phyloP scores from a whole-genome alignment of 805 yeast species.

The Yamadazyma tumulicola region DNA sequence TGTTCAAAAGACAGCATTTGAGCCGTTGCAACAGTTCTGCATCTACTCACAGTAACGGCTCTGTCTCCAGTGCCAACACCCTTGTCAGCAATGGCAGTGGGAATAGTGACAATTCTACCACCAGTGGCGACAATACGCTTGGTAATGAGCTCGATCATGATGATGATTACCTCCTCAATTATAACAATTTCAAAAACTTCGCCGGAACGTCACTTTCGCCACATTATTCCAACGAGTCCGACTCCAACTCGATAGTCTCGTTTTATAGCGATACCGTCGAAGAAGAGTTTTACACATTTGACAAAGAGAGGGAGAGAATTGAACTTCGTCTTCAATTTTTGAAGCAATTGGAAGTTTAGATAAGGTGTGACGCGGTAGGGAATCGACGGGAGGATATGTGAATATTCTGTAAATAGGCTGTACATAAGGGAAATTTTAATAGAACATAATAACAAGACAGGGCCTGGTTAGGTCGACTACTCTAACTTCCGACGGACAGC shows the following conservation, averaged over 20 bases:
- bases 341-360: slow-evolving; percentile 25
- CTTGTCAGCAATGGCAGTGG: neutral
- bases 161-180: slow-evolving; percentile 27
- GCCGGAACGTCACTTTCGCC: slow-evolving; percentile 19
- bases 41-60: neutral
- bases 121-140: neutral
- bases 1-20: slow-evolving; percentile 5
- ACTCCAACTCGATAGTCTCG: slow-evolving; percentile 21
- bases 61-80: slow-evolving; percentile 1
- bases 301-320: slow-evolving; percentile 32
- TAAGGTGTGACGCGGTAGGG: neutral
- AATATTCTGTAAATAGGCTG: neutral
- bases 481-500: too few relatives aligned
- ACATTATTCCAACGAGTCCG: slow-evolving; percentile 16
- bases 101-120: neutral
- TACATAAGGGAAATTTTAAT: too few relatives aligned
- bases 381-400: neutral
- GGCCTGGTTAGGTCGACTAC: too few relatives aligned
- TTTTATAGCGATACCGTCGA: slow-evolving; percentile 15
- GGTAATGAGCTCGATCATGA: slow-evolving; percentile 12
- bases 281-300: slow-evolving; percentile 14
- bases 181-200: slow-evolving; percentile 20
- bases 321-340: slow-evolving; percentile 38
- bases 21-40: slow-evolving; percentile 1
- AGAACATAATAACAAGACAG: too few relatives aligned